Evolutionary conservation across 139 green algal species (phyloP).

Genomic region (Spirogloea muscicola): DNA sequence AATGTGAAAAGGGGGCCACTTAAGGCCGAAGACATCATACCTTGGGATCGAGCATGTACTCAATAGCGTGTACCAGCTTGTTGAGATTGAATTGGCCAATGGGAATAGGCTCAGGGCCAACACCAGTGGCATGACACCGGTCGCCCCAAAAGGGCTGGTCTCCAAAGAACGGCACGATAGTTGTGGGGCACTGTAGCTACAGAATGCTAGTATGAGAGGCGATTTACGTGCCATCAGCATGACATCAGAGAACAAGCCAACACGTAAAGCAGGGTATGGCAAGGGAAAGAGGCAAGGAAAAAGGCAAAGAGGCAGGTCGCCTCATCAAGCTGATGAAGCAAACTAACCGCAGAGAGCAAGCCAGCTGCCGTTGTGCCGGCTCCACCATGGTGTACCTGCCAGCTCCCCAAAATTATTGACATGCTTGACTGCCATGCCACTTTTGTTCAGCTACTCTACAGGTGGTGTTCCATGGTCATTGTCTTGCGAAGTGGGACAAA

Average conservation of each 20-base stretch:
- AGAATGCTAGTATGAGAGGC: not conserved
- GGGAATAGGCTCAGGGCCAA: slow-evolving; percentile 59
- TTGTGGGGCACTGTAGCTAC: slow-evolving; percentile 52
- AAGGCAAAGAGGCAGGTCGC: not conserved
- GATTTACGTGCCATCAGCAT: not conserved
- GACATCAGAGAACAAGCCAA: not conserved
- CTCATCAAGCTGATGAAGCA: no score
- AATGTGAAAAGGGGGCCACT: not conserved
- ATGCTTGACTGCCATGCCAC: no score
- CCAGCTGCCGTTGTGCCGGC: slow-evolving; percentile 66
- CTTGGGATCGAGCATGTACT: slow-evolving; percentile 25
- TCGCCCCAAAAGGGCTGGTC: slow-evolving; percentile 70
- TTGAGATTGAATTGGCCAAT: slow-evolving; percentile 53
- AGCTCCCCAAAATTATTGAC: no score
- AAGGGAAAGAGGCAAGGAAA: not conserved
- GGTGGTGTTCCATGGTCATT: no score
- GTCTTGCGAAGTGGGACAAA: no score
- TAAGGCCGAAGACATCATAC: not conserved
- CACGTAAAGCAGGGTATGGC: not conserved
- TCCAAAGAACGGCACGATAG: slow-evolving; percentile 64
- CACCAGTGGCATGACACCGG: slow-evolving; percentile 42
- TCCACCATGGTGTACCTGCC: slow-evolving; percentile 69
- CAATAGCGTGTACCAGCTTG: slow-evolving; percentile 18
- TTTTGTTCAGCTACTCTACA: no score
- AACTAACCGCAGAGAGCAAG: slow-evolving; percentile 44